Percentiles rank a stretch among this genome's conserved stretches.
phyloP scores from a whole-genome alignment of 345 rosid genomes.

The Gossypium mustelinum region DNA sequence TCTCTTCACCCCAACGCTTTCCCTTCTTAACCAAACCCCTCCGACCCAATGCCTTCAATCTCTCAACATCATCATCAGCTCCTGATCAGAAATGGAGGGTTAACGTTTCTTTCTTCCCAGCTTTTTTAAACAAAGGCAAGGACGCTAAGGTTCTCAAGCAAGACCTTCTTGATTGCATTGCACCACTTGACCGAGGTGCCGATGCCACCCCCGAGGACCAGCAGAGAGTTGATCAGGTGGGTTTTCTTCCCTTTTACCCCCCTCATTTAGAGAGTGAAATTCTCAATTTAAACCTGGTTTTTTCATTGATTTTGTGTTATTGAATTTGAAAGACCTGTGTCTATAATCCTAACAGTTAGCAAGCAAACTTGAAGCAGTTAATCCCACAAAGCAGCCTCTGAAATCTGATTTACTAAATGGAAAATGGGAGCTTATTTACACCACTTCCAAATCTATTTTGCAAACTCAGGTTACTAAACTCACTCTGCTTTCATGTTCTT shows the following conservation, averaged over 20 bases:
- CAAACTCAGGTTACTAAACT: conserved; percentile 55
- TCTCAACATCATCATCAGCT: neutral
- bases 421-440: conserved; percentile 92
- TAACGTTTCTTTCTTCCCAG: conserved; percentile 66
- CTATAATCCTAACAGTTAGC: neutral
- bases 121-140: conserved; percentile 62
- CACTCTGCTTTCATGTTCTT: neutral
- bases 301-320: neutral
- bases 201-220: conserved; percentile 75
- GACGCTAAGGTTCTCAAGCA: conserved; percentile 57
- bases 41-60: conserved; percentile 20
- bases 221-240: conserved; percentile 67
- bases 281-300: too few relatives aligned
- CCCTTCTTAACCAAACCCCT: conserved; percentile 22
- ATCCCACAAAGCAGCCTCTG: conserved; percentile 69
- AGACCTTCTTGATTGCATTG: conserved; percentile 69
- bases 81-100: conserved; percentile 43
- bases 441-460: conserved; percentile 78
- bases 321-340: neutral
- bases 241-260: neutral
- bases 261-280: too few relatives aligned
- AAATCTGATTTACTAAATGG: conserved; percentile 72
- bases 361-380: conserved; percentile 72
- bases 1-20: conserved; percentile 16
- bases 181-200: conserved; percentile 74